Evolutionary conservation across 768 basidiomycete species (phyloP).

Genomic region (Sporobolomyces pararoseus): DNA sequence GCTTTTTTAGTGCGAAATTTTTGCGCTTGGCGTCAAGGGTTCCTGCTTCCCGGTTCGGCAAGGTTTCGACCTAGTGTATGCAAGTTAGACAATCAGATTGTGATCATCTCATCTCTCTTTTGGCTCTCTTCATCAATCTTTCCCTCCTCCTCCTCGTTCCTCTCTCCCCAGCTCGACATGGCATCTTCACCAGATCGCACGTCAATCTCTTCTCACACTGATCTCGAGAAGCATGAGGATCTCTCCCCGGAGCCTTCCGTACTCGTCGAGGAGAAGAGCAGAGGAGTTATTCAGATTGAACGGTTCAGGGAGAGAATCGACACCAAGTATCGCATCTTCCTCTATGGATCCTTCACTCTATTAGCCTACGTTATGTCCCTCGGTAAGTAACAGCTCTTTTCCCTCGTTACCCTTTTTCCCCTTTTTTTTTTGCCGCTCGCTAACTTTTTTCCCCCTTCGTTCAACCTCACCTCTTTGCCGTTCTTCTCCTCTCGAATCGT

Average conservation of each 20-base stretch:
- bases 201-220: not conserved
- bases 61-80: too few relatives aligned
- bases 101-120: too few relatives aligned
- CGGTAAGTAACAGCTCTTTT: constrained; percentile 35
- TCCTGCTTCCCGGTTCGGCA: too few relatives aligned
- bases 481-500: not conserved
- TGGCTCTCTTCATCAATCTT: not conserved
- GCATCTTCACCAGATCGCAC: constrained; percentile 1
- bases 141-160: not conserved
- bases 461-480: not conserved
- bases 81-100: too few relatives aligned
- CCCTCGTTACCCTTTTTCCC: not conserved
- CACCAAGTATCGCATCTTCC: constrained; percentile 41
- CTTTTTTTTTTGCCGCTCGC: not conserved
- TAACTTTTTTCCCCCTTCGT: not conserved
- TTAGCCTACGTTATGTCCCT: constrained; percentile 47
- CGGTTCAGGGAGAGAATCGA: constrained; percentile 39
- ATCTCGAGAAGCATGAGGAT: constrained; percentile 11
- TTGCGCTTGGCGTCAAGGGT: too few relatives aligned
- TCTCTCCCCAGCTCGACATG: constrained; percentile 3
- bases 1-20: too few relatives aligned
- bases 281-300: constrained; percentile 48
- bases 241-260: constrained; percentile 5
- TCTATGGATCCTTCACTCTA: constrained; percentile 46
- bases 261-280: constrained; percentile 36